Evolutionary conservation across 805 yeast genomes (phyloP).

Genomic region (Hanseniaspora lachancei): DNA sequence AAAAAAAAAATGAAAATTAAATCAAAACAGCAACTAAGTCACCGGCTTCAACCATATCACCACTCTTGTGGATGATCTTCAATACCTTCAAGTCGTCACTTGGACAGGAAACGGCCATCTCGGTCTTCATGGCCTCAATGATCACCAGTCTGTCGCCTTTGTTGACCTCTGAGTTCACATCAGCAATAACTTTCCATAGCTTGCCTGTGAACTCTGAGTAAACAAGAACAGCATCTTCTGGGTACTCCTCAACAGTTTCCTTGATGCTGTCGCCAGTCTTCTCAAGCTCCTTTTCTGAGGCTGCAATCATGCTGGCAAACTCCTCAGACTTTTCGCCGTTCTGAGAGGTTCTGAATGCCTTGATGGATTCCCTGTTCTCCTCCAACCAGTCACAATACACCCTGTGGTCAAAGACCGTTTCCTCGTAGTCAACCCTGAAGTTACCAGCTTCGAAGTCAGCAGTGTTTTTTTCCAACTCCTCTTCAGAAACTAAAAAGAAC

Average conservation of each 20-base stretch:
- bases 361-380: slow-evolving; percentile 59
- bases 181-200: slow-evolving; percentile 83
- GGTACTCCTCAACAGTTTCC: slow-evolving; percentile 35
- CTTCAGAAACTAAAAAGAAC: slow-evolving; percentile 82
- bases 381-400: slow-evolving; percentile 68
- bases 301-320: slow-evolving; percentile 70
- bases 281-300: slow-evolving; percentile 62
- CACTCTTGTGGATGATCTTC: slow-evolving; percentile 65
- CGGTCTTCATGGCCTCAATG: slow-evolving; percentile 97
- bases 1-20: slow-evolving; percentile 20
- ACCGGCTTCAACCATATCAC: slow-evolving; percentile 95
- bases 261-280: slow-evolving; percentile 36
- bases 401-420: slow-evolving; percentile 69
- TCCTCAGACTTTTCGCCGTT: slow-evolving; percentile 74
- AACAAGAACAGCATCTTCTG: slow-evolving; percentile 69
- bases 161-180: slow-evolving; percentile 61
- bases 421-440: slow-evolving; percentile 60
- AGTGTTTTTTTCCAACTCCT: slow-evolving; percentile 55
- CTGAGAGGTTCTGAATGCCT: slow-evolving; percentile 50
- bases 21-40: slow-evolving; percentile 79
- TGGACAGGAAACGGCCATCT: slow-evolving; percentile 75
- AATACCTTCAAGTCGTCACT: slow-evolving; percentile 50
- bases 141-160: slow-evolving; percentile 72
- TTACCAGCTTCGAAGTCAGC: slow-evolving; percentile 71
- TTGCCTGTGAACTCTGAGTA: slow-evolving; percentile 95